Evolutionary conservation across 495 filamentous ascomycete species (phyloP).

Genomic region (Chaetomium tenue): DNA sequence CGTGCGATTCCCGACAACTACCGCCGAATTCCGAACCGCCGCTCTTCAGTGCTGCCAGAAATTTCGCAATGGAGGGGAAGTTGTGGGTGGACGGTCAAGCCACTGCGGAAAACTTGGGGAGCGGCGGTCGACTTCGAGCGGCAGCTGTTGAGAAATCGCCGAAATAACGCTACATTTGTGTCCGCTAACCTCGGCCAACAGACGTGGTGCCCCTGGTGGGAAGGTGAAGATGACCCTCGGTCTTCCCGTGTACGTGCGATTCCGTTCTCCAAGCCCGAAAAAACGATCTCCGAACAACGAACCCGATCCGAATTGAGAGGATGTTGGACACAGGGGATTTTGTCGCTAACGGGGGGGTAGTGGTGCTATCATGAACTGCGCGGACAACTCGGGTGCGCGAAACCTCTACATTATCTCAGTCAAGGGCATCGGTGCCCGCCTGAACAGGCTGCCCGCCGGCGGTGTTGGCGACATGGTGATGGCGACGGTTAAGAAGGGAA

Average conservation of each 20-base stretch:
- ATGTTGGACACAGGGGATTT: background rate
- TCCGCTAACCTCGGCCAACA: slow-evolving; percentile 35
- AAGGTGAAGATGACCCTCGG: slow-evolving; percentile 99
- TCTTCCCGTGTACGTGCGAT: slow-evolving; percentile 90
- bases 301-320: slow-evolving; percentile 3
- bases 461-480: slow-evolving; percentile 99
- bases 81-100: background rate
- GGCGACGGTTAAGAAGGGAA: slow-evolving; percentile 99
- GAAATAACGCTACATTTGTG: background rate
- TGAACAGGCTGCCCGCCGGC: slow-evolving; percentile 95
- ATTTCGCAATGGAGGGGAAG: slow-evolving; percentile 16
- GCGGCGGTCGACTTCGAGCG: slow-evolving; percentile 2
- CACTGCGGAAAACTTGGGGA: slow-evolving; percentile 1
- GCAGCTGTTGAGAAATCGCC: slow-evolving; percentile 5
- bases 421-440: slow-evolving; percentile 96
- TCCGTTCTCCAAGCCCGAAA: slow-evolving; percentile 8
- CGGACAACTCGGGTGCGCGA: slow-evolving; percentile 96
- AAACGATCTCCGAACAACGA: slow-evolving; percentile 22
- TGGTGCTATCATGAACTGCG: slow-evolving; percentile 95
- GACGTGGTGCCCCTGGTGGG: slow-evolving; percentile 94
- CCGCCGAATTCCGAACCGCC: slow-evolving; percentile 11
- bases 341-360: slow-evolving; percentile 50
- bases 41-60: slow-evolving; percentile 5
- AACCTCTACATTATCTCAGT: slow-evolving; percentile 99
- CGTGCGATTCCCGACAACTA: slow-evolving; percentile 10